These are phyloP conservation scores for Mikania micrantha DNA, from an alignment of 129 eudicot genomes.

Conservation along the genomic window DNA sequence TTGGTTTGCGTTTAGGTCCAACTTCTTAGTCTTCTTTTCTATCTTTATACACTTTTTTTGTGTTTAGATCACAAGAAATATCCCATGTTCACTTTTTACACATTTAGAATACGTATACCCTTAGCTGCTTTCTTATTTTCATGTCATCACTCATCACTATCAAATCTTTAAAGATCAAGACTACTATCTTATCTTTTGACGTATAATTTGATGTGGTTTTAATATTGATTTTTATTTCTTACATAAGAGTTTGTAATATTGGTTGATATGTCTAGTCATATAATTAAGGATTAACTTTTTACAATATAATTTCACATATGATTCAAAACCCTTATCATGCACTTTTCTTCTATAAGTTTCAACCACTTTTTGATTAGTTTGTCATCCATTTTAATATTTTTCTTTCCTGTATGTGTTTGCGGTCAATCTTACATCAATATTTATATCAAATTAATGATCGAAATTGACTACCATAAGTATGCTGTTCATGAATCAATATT, in stretches of 20 bases:
- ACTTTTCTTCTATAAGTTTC: neutral
- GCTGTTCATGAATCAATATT: too few relatives aligned
- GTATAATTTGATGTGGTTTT: neutral
- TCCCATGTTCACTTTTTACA: conserved; percentile 8
- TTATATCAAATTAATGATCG: too few relatives aligned
- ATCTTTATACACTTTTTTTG: conserved; percentile 10
- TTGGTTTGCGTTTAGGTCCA: conserved; percentile 21
- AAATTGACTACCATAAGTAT: too few relatives aligned
- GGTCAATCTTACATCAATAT: neutral
- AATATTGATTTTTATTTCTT: neutral
- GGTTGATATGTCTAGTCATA: neutral
- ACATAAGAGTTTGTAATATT: neutral
- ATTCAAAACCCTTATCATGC: too few relatives aligned
- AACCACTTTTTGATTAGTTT: neutral
- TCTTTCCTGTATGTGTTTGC: neutral
- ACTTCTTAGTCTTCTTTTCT: conserved; percentile 21
- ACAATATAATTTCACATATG: too few relatives aligned
- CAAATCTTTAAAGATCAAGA: conserved; percentile 2
- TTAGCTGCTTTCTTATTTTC: conserved; percentile 4
- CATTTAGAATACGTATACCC: neutral
- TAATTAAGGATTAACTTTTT: too few relatives aligned
- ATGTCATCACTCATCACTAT: conserved; percentile 23
- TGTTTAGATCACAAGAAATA: neutral
- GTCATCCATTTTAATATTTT: neutral
- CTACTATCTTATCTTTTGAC: neutral